These are phyloP conservation scores for Aspergillus awamori DNA, from an alignment of 2,329 filamentous ascomycete genomes.

Conservation along the genomic window DNA sequence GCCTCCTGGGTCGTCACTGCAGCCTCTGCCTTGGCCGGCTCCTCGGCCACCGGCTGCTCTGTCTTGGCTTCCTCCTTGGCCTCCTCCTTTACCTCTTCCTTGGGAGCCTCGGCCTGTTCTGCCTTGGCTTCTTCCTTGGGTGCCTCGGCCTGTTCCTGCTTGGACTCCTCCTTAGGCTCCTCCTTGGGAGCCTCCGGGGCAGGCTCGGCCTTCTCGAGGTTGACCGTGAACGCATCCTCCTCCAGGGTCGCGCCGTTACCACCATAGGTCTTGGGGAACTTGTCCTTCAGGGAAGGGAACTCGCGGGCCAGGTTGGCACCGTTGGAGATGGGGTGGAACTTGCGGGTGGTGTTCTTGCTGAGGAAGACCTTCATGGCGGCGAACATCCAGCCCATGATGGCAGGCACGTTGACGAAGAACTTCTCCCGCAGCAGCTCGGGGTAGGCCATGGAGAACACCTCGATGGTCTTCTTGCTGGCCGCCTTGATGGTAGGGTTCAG, in stretches of 20 bases:
- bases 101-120: neutral
- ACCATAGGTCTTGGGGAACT: conserved; percentile 76
- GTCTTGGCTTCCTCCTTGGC: conserved; percentile 5
- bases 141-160: conserved; percentile 1
- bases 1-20: conserved; percentile 26
- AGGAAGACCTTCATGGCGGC: conserved; percentile 74
- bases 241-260: conserved; percentile 65
- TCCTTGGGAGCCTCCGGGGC: conserved; percentile 13
- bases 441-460: conserved; percentile 78
- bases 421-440: conserved; percentile 88
- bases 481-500: conserved; percentile 75
- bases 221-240: conserved; percentile 38
- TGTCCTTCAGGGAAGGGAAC: conserved; percentile 60
- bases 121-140: conserved; percentile 20
- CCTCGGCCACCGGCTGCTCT: conserved; percentile 20
- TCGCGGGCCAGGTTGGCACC: conserved; percentile 69
- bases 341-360: conserved; percentile 72
- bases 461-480: conserved; percentile 78
- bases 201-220: conserved; percentile 29
- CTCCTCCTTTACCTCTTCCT: neutral
- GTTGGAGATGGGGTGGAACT: conserved; percentile 76
- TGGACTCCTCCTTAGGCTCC: conserved; percentile 12
- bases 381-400: conserved; percentile 88
- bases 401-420: conserved; percentile 93
- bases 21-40: conserved; percentile 22